Base-by-base conservation (phyloP, 305 asterid species). In the Fraxinus sp. region DNA sequence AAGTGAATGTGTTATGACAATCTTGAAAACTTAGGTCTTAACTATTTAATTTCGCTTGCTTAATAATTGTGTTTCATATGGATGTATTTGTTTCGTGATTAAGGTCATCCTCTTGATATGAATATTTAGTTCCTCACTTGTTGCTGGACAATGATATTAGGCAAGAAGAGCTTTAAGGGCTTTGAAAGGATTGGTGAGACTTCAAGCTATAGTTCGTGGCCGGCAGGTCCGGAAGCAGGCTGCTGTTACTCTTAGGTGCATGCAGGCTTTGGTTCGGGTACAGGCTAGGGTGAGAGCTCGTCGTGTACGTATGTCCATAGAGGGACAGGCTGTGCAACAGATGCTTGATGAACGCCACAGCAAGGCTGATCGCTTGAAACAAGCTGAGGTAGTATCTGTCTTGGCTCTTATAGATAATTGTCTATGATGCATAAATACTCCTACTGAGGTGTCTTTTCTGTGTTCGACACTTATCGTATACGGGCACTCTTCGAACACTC, bases 101-200 rank as follows among this genome's bases (percentile, higher is more conserved):
- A 66, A 66, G 18, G 36, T 66, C 16, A 26, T 66, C 32, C n/a
- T 26, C 35, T 74, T 59, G 32, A 43, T 16, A 6, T 5, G 37
- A 43, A 71, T 59, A 18, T 46, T 80, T 57, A 46, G 36, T 79
- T 35, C 33, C 36, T 80, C 36, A 20, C 24, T 5, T 84, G 39
- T 80, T 78, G 43, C 20, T 80, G 78, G 30, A 7, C 18, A 11
- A 33, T 52, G 55, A 37, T 59, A 14, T 14, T 62, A 96, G 99
- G 98, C 99, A 81, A 94, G 98, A 84, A 93, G 98, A 83, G 98
- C 99, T 6, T 81, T 92, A 55, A 91, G 97, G 91, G 98, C 99
- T 0, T 84, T 96, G 89, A 94, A 88, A 82, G 99, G 98, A 59
- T 84, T 96, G 87, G 99, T 96, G 86, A 92, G 98, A 76, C 97